Conservation (phyloP, 2,329 filamentous ascomycete species). For the Trichoderma lentiforme region DNA sequence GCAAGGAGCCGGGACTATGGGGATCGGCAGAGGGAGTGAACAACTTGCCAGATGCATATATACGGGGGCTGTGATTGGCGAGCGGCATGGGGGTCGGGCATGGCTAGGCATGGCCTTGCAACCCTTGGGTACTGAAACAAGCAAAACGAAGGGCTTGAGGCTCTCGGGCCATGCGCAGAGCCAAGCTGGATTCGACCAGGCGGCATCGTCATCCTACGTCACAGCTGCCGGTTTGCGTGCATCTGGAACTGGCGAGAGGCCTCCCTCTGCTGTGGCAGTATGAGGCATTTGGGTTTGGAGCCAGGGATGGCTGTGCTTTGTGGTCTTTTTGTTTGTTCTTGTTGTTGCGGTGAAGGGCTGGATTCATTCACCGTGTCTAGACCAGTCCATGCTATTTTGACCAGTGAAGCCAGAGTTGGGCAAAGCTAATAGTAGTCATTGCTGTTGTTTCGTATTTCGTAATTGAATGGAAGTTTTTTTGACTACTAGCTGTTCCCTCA, state of each 20-base stretch:
- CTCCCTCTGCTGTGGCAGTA: conserved; percentile 3
- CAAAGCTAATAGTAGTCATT: not conserved
- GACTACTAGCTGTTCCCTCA: not conserved
- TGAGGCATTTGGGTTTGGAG: conserved; percentile 19
- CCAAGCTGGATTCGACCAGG: conserved; percentile 8
- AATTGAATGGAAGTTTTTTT: not conserved
- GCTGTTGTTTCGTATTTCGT: not conserved
- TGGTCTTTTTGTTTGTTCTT: not conserved
- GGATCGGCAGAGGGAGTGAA: conserved; percentile 17
- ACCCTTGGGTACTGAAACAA: not conserved
- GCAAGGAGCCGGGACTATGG: conserved; percentile 12
- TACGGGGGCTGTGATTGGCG: conserved; percentile 13
- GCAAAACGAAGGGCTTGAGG: conserved; percentile 1
- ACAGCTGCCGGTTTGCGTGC: not conserved
- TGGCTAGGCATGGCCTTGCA: not conserved
- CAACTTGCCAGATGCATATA: conserved; percentile 17
- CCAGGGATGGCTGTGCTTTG: conserved; percentile 13
- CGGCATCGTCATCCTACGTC: conserved; percentile 18
- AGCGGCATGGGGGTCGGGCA: not conserved
- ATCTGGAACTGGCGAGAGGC: conserved; percentile 1
- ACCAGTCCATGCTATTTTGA: not conserved
- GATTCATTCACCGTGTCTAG: conserved; percentile 8
- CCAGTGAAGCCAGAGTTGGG: not conserved
- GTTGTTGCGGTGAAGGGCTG: conserved; percentile 13
- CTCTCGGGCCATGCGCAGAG: not conserved